Base-by-base conservation (phyloP, 345 rosid genomes). In the Populus simonii region DNA sequence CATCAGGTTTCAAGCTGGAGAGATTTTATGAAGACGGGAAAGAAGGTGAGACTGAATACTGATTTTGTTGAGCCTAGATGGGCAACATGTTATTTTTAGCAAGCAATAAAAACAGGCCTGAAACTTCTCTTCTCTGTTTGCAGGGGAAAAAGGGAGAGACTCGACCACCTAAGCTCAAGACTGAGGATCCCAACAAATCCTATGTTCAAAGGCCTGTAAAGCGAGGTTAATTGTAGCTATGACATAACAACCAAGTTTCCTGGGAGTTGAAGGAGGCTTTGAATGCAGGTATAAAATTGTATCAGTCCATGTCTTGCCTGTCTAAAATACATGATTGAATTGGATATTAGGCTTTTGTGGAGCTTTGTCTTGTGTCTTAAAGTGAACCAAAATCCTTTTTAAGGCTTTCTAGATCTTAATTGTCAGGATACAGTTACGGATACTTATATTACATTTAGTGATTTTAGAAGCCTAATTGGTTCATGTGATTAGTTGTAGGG, bases 171-270 rank as follows among this genome's bases (percentile, higher is more conserved):
- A 93, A 96, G 80, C 89, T 93, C 71, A 96, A 96, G 91, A 96
- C 98, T 0, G 98, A 96, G 85, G 99, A 96, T 87, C 99, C 99
- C 23, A 96, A 93, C 86, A 92, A 93, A 83, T 92, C 98, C 7
- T 93, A 96, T 69, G 97, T 96, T 74, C 99, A 93, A 75, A 89
- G 97, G 85, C 99, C 99, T 2, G 92, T 91, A 55, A 93, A 96
- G 85, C 86, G 92, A 82, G 96, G 93, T 72, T 96, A 83, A 86
- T 18, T 15, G 66, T 8, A 39, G n/a, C 35, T 51, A 16, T 76
- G 31, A 23, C 27, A 17, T 23, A n/a, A 65, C 18, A 31, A 66
- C 22, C n/a, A 20, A 12, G 29, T 25, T 20, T 66, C 49, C 25
- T 53, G 59, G n/a, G n/a, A 53, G 66, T 57, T 47, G 16, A 31